Percentiles rank a stretch among this genome's conserved stretches.
Conservation (phyloP, 2,329 filamentous ascomycete genomes). For the Gyromitra esculenta region DNA sequence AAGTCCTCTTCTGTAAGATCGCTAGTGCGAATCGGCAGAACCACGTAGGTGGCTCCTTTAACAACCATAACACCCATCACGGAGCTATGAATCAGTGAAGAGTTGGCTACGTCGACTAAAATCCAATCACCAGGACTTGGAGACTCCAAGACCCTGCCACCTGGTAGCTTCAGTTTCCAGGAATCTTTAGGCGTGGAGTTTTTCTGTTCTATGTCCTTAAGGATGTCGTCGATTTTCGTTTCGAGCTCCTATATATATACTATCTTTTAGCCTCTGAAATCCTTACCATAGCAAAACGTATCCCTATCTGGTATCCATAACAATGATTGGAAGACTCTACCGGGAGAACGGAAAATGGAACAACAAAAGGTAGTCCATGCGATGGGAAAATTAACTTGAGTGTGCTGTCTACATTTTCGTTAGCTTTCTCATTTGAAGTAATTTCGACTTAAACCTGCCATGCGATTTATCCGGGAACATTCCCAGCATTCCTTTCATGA, state of each 20-base stretch:
- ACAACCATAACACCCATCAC: not conserved
- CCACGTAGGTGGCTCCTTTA: conserved; percentile 17
- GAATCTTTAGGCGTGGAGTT: not conserved
- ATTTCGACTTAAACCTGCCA: not conserved
- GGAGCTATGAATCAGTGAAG: not conserved
- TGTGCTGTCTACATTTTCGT: not conserved
- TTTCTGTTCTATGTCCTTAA: conserved; percentile 25
- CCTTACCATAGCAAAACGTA: not conserved
- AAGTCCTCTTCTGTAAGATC: conserved; percentile 26
- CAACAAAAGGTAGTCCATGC: not conserved
- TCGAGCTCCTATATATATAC: conserved; percentile 13
- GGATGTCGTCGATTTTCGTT: conserved; percentile 15
- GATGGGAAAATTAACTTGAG: conserved; percentile 32
- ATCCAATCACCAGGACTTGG: conserved; percentile 30
- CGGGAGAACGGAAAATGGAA: conserved; percentile 1
- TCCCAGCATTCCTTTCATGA: not conserved
- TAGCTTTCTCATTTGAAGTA: not conserved
- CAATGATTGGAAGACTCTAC: not conserved
- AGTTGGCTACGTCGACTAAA: conserved; percentile 24
- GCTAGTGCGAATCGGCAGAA: conserved; percentile 16
- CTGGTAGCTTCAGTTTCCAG: not conserved
- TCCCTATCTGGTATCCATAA: not conserved
- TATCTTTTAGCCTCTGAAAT: not conserved
- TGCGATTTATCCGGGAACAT: not conserved
- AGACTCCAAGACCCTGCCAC: conserved; percentile 11